phyloP scores from a whole-genome alignment of 2,329 filamentous ascomycete species.

The Purpureocillium lavendulum region DNA sequence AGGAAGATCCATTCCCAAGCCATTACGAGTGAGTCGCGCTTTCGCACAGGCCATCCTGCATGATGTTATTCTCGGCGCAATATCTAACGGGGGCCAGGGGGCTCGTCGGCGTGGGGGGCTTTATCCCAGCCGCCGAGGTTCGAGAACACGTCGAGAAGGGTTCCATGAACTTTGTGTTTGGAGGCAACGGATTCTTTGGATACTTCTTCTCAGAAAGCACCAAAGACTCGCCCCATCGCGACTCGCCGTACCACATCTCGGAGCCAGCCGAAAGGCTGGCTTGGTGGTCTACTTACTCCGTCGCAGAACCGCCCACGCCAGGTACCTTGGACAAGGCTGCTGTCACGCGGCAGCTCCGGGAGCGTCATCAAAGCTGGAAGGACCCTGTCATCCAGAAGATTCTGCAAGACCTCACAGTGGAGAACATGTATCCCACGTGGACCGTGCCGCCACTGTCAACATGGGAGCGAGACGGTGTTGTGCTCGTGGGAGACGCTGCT shows the following conservation, averaged over 20 bases:
- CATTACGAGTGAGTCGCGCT: conserved; percentile 13
- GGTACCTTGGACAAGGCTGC: conserved; percentile 9
- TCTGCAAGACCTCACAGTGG: conserved; percentile 4
- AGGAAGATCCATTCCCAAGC: conserved; percentile 12
- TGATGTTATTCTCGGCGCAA: no score
- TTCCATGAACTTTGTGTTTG: conserved; percentile 13
- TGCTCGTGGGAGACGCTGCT: conserved; percentile 13
- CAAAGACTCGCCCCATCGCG: conserved; percentile 7
- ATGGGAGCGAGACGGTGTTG: conserved; percentile 13
- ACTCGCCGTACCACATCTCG: conserved; percentile 10
- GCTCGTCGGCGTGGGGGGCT: conserved; percentile 13
- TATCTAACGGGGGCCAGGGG: conserved; percentile 4
- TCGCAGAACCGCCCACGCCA: conserved; percentile 8
- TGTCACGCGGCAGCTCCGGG: conserved; percentile 9
- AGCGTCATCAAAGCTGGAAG: conserved; percentile 10
- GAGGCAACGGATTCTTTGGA: conserved; percentile 14
- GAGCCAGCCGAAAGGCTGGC: conserved; percentile 8
- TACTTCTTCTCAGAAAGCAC: conserved; percentile 11
- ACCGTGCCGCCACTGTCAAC: conserved; percentile 10
- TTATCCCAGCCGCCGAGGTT: conserved; percentile 8
- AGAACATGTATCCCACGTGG: conserved; percentile 14
- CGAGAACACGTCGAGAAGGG: conserved; percentile 9
- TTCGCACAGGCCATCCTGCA: neutral
- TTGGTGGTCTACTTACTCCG: conserved; percentile 14
- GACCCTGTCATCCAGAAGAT: conserved; percentile 11